Evolutionary conservation across 169 alveolate species (phyloP).

Genomic region (Babesia caballi): DNA sequence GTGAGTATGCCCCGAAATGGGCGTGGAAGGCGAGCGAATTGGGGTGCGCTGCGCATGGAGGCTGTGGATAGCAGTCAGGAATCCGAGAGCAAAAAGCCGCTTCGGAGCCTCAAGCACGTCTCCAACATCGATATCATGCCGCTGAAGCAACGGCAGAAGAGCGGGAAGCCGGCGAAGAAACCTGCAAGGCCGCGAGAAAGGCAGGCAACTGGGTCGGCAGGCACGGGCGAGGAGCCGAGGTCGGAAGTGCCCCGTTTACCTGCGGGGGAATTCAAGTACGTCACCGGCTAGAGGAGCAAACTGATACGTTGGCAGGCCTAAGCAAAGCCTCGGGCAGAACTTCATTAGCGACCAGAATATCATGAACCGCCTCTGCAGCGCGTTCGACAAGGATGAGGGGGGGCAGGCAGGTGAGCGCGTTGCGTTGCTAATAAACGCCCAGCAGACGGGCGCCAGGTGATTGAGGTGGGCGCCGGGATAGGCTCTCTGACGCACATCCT

Average conservation of each 20-base stretch:
- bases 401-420: conserved; percentile 4
- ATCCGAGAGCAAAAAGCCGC: conserved; percentile 1
- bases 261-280: conserved; percentile 56
- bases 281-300: too few relatives aligned
- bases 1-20: neutral
- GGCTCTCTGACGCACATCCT: conserved; percentile 79
- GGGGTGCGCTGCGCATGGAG: neutral
- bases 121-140: conserved; percentile 48
- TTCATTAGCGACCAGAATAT: conserved; percentile 76
- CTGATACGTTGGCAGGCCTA: conserved; percentile 79
- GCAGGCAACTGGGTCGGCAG: neutral
- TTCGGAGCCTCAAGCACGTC: conserved; percentile 31
- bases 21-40: neutral
- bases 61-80: neutral
- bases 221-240: neutral
- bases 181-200: too few relatives aligned
- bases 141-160: conserved; percentile 9
- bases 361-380: conserved; percentile 54
- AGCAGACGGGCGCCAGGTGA: conserved; percentile 66
- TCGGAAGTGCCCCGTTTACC: conserved; percentile 49
- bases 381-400: conserved; percentile 27
- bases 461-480: conserved; percentile 83
- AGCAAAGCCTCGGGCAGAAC: conserved; percentile 82
- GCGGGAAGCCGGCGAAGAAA: neutral
- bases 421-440: neutral